phyloP scores from a whole-genome alignment of 805 yeast species.

The Wickerhamomyces chaumierensis region DNA sequence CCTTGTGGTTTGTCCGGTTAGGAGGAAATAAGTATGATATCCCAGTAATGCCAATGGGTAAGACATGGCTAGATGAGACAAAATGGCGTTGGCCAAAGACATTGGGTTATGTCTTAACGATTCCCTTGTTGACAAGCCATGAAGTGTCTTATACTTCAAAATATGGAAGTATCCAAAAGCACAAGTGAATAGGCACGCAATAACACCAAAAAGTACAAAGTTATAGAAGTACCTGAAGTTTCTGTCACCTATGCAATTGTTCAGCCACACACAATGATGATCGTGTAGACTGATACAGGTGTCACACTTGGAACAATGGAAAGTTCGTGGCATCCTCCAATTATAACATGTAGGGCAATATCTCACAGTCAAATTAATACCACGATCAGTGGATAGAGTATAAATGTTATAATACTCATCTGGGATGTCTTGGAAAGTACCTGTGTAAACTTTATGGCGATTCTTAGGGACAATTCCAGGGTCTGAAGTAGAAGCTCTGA shows the following conservation, averaged over 20 bases:
- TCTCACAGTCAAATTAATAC: slow-evolving; percentile 29
- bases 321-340: slow-evolving; percentile 70
- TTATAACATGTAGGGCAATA: slow-evolving; percentile 56
- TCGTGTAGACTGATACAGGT: slow-evolving; percentile 35
- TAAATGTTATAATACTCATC: slow-evolving; percentile 44
- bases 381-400: slow-evolving; percentile 31
- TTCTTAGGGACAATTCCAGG: slow-evolving; percentile 64
- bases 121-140: slow-evolving; percentile 11
- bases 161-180: slow-evolving; percentile 24
- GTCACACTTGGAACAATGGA: slow-evolving; percentile 65
- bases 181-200: slow-evolving; percentile 20
- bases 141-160: slow-evolving; percentile 8
- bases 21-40: slow-evolving; percentile 43
- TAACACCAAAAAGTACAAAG: slow-evolving; percentile 31
- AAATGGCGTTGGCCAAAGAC: slow-evolving; percentile 42
- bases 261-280: slow-evolving; percentile 44
- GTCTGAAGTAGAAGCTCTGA: slow-evolving; percentile 47
- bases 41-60: slow-evolving; percentile 46
- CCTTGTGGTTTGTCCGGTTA: slow-evolving; percentile 57
- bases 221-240: slow-evolving; percentile 53
- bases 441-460: slow-evolving; percentile 36
- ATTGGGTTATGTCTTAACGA: slow-evolving; percentile 23
- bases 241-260: slow-evolving; percentile 67
- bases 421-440: slow-evolving; percentile 31
- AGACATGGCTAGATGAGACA: slow-evolving; percentile 30